These are phyloP conservation scores for Arabidopsis hybrid DNA, from an alignment of 441 rosid species.

Conservation along the genomic window DNA sequence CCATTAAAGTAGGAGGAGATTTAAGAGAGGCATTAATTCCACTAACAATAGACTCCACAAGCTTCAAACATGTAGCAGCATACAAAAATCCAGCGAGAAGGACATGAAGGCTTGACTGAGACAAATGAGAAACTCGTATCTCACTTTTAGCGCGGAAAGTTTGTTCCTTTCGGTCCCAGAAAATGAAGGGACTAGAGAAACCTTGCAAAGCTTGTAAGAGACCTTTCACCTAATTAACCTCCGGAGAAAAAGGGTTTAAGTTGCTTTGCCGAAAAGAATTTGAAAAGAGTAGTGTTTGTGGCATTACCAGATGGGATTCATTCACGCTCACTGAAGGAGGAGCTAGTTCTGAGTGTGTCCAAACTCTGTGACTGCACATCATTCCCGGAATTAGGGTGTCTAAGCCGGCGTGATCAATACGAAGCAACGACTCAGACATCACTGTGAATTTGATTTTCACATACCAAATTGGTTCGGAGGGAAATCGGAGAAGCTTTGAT, in stretches of 20 bases:
- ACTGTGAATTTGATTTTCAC: not conserved
- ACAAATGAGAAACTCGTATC: slow-evolving; percentile 77
- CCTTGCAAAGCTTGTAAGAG: slow-evolving; percentile 84
- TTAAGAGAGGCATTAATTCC: slow-evolving; percentile 46
- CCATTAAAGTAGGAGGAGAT: slow-evolving; percentile 66
- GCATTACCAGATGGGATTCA: slow-evolving; percentile 72
- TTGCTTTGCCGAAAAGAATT: not conserved
- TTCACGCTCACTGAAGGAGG: slow-evolving; percentile 55
- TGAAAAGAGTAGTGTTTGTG: not conserved
- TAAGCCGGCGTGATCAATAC: slow-evolving; percentile 17
- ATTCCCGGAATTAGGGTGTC: slow-evolving; percentile 30
- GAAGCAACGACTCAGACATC: slow-evolving; percentile 32
- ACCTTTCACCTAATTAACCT: slow-evolving; percentile 57
- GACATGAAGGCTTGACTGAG: slow-evolving; percentile 65
- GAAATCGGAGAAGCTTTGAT: slow-evolving; percentile 26
- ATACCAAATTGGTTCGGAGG: slow-evolving; percentile 17
- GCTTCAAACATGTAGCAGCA: slow-evolving; percentile 81
- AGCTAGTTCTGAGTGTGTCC: slow-evolving; percentile 22
- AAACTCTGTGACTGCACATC: slow-evolving; percentile 40
- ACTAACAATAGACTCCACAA: slow-evolving; percentile 59
- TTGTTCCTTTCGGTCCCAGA: slow-evolving; percentile 62
- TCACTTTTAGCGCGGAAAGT: slow-evolving; percentile 58
- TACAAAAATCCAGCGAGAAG: slow-evolving; percentile 65
- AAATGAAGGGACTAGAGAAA: slow-evolving; percentile 62
- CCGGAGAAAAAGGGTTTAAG: not conserved